Percentiles rank a stretch among this genome's conserved stretches.
Evolutionary conservation across 345 rosid genomes (phyloP).

Genomic region (Turritis glabra): DNA sequence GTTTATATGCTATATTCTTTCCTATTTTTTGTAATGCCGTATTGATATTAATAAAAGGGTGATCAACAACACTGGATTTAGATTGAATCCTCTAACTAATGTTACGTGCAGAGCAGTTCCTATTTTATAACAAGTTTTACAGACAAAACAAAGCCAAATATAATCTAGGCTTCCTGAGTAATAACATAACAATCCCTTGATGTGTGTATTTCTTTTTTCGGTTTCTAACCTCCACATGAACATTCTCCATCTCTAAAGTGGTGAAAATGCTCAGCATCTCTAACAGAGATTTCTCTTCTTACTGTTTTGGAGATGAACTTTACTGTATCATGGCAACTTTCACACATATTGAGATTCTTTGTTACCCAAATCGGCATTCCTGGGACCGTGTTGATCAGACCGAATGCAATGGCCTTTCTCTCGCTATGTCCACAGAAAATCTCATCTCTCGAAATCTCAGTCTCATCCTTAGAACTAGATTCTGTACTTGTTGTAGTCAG

Average conservation of each 20-base stretch:
- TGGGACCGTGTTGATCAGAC: constrained; percentile 68
- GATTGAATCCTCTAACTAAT: constrained; percentile 24
- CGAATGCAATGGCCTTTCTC: constrained; percentile 69
- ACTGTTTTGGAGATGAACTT: constrained; percentile 70
- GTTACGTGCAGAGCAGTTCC: constrained; percentile 33
- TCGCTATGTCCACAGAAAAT: constrained; percentile 89
- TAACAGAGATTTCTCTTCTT: constrained; percentile 71
- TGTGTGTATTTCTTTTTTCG: constrained; percentile 7
- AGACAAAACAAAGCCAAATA: constrained; percentile 26
- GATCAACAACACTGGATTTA: constrained; percentile 4
- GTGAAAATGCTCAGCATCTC: constrained; percentile 81
- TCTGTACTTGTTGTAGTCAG: constrained; percentile 37
- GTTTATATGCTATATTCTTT: constrained; percentile 18
- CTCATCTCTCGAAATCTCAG: constrained; percentile 65
- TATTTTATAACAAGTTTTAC: constrained; percentile 15
- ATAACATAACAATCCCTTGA: constrained; percentile 9
- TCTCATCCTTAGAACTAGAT: constrained; percentile 42
- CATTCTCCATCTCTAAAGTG: constrained; percentile 79
- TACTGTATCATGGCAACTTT: constrained; percentile 64
- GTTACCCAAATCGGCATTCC: constrained; percentile 78
- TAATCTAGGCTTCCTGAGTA: constrained; percentile 22
- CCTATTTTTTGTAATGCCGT: not conserved
- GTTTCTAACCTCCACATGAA: constrained; percentile 66
- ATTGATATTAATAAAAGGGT: constrained; percentile 18
- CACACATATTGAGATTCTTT: constrained; percentile 76